These are phyloP conservation scores for Sambucus nigra DNA, from an alignment of 129 eudicot genomes.

Conservation along the genomic window DNA sequence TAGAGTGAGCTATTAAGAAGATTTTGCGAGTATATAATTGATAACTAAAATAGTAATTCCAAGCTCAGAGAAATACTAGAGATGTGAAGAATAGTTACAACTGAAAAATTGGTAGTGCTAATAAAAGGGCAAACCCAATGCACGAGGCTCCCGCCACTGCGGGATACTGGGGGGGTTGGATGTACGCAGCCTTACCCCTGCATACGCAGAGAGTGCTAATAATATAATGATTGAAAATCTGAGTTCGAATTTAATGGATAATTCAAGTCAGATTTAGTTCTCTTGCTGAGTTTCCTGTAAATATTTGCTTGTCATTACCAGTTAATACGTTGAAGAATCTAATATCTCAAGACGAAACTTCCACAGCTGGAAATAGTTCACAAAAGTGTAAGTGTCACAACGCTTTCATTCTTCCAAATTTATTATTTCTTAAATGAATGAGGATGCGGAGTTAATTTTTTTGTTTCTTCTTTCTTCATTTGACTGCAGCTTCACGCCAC, in stretches of 20 bases:
- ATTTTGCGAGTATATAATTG: not conserved
- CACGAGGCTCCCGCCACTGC: too few species aligned
- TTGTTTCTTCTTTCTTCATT: not conserved
- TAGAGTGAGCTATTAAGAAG: not conserved
- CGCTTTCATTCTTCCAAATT: not conserved
- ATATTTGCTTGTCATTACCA: conserved; percentile 4
- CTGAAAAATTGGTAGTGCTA: not conserved
- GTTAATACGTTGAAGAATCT: conserved; percentile 36
- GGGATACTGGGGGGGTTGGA: too few species aligned
- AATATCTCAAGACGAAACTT: conserved; percentile 29
- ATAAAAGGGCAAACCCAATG: too few species aligned
- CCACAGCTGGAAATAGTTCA: conserved; percentile 17
- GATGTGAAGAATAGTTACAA: not conserved
- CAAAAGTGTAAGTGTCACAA: conserved; percentile 28
- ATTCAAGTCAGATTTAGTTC: conserved; percentile 1
- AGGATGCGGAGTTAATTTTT: not conserved
- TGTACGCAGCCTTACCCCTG: too few species aligned
- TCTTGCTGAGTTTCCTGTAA: not conserved
- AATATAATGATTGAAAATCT: not conserved
- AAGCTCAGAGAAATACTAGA: not conserved
- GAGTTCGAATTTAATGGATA: too few species aligned
- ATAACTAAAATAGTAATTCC: not conserved
- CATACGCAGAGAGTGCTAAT: too few species aligned
- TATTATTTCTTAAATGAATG: not conserved
- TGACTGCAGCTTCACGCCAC: conserved; percentile 32